These are phyloP conservation scores for Cryomyces minteri DNA, from an alignment of 495 filamentous ascomycete species.

Conservation along the genomic window DNA sequence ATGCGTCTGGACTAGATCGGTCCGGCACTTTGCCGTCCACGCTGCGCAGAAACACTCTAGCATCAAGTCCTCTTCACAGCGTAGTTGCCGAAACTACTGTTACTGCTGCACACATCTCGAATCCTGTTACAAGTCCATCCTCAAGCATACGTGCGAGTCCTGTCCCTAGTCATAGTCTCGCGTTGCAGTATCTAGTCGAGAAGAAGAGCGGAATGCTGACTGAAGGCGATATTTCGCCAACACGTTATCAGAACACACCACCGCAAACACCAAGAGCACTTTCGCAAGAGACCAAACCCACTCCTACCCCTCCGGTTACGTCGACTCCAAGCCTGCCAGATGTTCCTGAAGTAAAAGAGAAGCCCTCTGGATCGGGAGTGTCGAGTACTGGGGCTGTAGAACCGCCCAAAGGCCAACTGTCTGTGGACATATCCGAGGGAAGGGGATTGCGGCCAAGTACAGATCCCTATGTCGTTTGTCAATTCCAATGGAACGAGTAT, in stretches of 20 bases:
- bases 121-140: conserved; percentile 44
- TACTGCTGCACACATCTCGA: conserved; percentile 56
- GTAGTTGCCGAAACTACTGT: conserved; percentile 47
- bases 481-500: conserved; percentile 90
- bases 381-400: conserved; percentile 29
- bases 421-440: conserved; percentile 71
- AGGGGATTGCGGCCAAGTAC: conserved; percentile 61
- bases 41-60: conserved; percentile 26
- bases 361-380: neutral
- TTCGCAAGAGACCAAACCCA: conserved; percentile 37
- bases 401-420: conserved; percentile 73
- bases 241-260: conserved; percentile 67
- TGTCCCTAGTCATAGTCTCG: conserved; percentile 25
- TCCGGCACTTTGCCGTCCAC: conserved; percentile 13
- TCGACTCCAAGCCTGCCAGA: neutral
- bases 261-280: conserved; percentile 73
- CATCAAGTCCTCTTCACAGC: conserved; percentile 42
- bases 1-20: no score
- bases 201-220: conserved; percentile 74
- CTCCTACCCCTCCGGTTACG: neutral
- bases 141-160: conserved; percentile 30
- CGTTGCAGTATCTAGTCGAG: conserved; percentile 30
- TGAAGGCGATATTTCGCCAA: conserved; percentile 40
- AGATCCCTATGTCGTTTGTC: conserved; percentile 89
- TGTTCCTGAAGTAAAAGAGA: no score